Percentiles rank a stretch among this genome's conserved stretches.
phyloP scores from a whole-genome alignment of 441 rosid species.

The Isatis lusitanica region DNA sequence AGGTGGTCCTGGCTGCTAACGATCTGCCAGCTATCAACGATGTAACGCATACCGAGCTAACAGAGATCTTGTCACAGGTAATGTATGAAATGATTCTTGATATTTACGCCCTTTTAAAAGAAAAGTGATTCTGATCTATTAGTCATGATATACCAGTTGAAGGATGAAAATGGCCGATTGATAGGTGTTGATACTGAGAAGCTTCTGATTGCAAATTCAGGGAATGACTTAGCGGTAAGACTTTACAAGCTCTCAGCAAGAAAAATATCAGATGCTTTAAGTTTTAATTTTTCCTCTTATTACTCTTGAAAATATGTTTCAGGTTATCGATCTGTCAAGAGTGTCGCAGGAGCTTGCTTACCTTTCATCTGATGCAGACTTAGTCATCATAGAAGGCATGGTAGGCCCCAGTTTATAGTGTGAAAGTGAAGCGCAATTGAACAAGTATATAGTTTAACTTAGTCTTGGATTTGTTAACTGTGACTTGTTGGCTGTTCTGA shows the following conservation, averaged over 20 bases:
- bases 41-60: constrained; percentile 80
- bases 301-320: constrained; percentile 12
- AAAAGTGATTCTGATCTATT: constrained; percentile 35
- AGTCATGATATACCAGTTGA: constrained; percentile 56
- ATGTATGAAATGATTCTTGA: constrained; percentile 16
- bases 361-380: constrained; percentile 80
- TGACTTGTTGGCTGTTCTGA: constrained; percentile 25
- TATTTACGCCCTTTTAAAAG: neutral
- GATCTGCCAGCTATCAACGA: constrained; percentile 93
- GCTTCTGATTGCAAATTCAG: constrained; percentile 87
- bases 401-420: constrained; percentile 35
- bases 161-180: constrained; percentile 74
- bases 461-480: constrained; percentile 17
- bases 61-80: constrained; percentile 81
- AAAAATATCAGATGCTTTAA: constrained; percentile 18
- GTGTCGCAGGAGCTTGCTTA: constrained; percentile 83
- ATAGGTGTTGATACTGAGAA: constrained; percentile 77
- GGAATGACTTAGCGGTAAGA: constrained; percentile 93
- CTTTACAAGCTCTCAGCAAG: neutral
- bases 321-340: constrained; percentile 92
- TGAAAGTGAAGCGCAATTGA: constrained; percentile 1
- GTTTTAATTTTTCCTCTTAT: neutral
- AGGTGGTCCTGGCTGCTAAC: constrained; percentile 97
- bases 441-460: neutral
- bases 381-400: constrained; percentile 97